phyloP scores from a whole-genome alignment of 345 rosid species.

The Lepidium didymum region DNA sequence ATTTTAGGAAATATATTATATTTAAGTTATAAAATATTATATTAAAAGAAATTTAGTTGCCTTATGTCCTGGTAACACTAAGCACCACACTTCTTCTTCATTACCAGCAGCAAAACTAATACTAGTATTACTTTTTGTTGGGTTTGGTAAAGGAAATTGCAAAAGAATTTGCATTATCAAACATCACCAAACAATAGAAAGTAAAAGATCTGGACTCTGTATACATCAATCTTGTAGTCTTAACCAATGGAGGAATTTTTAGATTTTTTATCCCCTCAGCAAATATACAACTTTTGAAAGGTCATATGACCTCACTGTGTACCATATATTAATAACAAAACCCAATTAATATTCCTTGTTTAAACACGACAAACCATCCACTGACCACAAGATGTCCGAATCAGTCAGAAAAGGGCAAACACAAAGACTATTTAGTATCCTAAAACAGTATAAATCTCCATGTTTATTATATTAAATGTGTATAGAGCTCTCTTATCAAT shows the following conservation, averaged over 20 bases:
- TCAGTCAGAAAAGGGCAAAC: not conserved
- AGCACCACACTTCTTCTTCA: too few relatives aligned
- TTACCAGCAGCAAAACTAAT: too few relatives aligned
- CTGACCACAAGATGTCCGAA: not conserved
- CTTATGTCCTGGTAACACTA: too few relatives aligned
- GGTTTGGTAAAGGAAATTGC: not conserved
- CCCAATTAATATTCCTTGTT: not conserved
- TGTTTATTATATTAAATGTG: not conserved
- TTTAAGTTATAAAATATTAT: too few relatives aligned
- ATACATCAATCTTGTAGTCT: not conserved
- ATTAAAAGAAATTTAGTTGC: too few relatives aligned
- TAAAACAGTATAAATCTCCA: slow-evolving; percentile 6
- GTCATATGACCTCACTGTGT: not conserved
- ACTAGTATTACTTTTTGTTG: too few relatives aligned
- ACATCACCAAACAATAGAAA: not conserved
- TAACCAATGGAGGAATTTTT: not conserved
- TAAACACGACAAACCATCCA: not conserved
- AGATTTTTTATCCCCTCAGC: not conserved
- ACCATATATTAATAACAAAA: not conserved
- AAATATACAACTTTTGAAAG: not conserved
- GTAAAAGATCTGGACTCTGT: not conserved
- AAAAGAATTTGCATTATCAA: not conserved
- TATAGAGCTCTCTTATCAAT: slow-evolving; percentile 13
- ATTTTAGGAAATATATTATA: too few relatives aligned
- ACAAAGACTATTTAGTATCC: not conserved